Conservation (phyloP, 805 yeast species). For the Wickerhamiella siamensis region DNA sequence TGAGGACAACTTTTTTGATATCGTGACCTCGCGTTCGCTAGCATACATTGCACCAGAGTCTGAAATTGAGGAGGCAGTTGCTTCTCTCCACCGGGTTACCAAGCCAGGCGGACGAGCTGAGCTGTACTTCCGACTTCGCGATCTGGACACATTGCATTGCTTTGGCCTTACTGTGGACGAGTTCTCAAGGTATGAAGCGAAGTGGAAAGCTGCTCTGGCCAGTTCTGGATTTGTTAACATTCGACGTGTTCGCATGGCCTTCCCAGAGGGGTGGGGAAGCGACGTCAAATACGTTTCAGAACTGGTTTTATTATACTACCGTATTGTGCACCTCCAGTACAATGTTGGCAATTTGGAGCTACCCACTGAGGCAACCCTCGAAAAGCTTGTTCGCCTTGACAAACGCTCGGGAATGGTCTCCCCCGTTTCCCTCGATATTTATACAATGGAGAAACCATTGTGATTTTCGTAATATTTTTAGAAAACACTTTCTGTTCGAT, state of each 20-base stretch:
- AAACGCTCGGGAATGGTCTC: not conserved
- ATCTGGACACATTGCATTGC: not conserved
- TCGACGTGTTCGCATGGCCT: not conserved
- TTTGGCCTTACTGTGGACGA: not conserved
- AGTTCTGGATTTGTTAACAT: not conserved
- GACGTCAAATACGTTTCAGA: not conserved
- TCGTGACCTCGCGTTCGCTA: not conserved
- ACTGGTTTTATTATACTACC: not conserved
- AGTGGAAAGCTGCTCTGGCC: not conserved
- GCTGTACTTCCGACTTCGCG: not conserved
- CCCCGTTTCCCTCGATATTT: not conserved
- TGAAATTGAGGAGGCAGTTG: not conserved
- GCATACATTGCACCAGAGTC: not conserved
- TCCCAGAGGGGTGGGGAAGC: constrained; percentile 1
- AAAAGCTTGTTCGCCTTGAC: not conserved
- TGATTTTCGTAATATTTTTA: not conserved
- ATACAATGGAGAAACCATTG: not conserved
- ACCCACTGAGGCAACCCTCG: not conserved
- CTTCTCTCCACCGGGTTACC: not conserved
- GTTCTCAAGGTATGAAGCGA: not conserved
- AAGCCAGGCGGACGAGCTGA: constrained; percentile 1
- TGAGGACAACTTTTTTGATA: not conserved
- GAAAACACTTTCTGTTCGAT: not conserved
- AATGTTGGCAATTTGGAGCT: not conserved
- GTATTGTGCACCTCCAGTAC: not conserved